Evolutionary conservation across 2,329 filamentous ascomycete genomes (phyloP).

Genomic region (Penicillium occitanis): DNA sequence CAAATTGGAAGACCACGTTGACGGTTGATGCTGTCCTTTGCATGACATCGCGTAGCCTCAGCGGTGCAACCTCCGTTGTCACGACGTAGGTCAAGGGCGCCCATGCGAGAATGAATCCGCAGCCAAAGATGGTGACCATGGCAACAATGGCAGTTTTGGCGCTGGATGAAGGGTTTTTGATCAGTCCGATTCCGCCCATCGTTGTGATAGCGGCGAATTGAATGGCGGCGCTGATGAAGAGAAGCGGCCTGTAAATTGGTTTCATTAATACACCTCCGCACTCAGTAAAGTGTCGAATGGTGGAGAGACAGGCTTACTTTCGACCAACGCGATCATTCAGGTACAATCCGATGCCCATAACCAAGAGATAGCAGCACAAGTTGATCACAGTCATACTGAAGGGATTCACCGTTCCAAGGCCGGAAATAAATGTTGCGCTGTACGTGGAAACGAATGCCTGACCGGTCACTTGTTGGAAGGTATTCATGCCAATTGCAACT

Average conservation of each 20-base stretch:
- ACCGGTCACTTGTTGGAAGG: not conserved
- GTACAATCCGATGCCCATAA: not conserved
- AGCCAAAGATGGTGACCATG: not conserved
- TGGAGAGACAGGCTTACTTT: no score
- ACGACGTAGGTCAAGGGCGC: constrained; percentile 25
- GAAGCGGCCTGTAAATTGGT: no score
- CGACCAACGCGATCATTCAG: not conserved
- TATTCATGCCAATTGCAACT: not conserved
- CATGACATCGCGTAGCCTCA: constrained; percentile 20
- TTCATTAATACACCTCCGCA: no score
- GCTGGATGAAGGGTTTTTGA: no score
- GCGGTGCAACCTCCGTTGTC: constrained; percentile 24
- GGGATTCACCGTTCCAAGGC: not conserved
- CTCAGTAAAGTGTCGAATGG: no score
- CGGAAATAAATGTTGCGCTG: not conserved
- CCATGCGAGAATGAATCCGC: constrained; percentile 24
- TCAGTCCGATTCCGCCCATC: no score
- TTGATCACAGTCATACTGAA: not conserved
- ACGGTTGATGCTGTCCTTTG: not conserved
- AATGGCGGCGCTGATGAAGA: no score
- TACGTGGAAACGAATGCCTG: not conserved
- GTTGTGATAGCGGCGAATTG: no score
- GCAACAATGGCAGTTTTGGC: no score
- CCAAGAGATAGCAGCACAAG: not conserved
- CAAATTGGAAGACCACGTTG: not conserved